These are phyloP conservation scores for Melocanna baccifera DNA, from an alignment of 176 grass and related monocot genomes.

Conservation along the genomic window DNA sequence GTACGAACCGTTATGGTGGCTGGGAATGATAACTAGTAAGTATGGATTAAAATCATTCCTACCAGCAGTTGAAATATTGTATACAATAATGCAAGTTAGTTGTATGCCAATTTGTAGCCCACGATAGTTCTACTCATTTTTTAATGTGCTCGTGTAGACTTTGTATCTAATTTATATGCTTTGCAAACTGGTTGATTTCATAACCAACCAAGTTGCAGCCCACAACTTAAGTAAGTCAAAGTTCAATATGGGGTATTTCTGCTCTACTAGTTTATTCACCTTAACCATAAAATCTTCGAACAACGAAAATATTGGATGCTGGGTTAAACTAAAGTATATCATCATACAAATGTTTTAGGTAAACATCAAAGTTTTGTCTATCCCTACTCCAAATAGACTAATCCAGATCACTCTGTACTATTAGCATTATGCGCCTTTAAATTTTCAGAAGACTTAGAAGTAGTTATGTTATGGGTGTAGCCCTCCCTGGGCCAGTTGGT, in stretches of 20 bases:
- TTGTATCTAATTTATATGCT: background rate
- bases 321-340: background rate
- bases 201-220: background rate
- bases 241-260: background rate
- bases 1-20: slow-evolving; percentile 78
- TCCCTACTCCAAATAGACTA: background rate
- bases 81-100: background rate
- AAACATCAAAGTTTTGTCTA: slow-evolving; percentile 15
- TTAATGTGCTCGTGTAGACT: background rate
- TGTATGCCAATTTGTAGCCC: slow-evolving; percentile 7
- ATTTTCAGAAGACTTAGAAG: no score
- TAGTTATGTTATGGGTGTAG: no score
- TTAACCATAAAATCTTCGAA: background rate
- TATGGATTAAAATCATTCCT: background rate
- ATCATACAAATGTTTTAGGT: background rate
- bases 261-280: background rate
- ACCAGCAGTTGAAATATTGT: background rate
- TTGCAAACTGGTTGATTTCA: slow-evolving; percentile 10
- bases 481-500: no score
- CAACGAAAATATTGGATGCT: background rate
- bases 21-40: slow-evolving; percentile 92
- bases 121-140: background rate
- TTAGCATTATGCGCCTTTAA: no score
- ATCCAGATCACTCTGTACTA: background rate
- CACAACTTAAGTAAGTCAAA: slow-evolving; percentile 1